Evolutionary conservation across 2,329 filamentous ascomycete genomes (phyloP).

Genomic region (Neoarthrinium moseri): DNA sequence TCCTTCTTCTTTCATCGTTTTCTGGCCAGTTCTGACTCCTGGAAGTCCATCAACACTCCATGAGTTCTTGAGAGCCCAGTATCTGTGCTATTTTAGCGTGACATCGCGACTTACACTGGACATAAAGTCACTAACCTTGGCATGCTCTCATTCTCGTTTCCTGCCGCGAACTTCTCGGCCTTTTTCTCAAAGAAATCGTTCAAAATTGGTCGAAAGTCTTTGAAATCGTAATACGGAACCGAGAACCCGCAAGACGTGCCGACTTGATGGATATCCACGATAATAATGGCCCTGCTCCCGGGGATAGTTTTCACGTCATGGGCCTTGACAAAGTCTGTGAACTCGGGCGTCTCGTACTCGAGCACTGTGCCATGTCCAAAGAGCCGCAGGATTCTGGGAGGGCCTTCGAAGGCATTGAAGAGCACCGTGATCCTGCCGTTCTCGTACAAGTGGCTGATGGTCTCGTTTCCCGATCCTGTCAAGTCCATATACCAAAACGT

Average conservation of each 20-base stretch:
- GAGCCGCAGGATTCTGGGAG: slow-evolving; percentile 35
- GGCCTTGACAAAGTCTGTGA: slow-evolving; percentile 31
- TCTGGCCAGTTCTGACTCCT: slow-evolving; percentile 30
- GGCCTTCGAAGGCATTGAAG: slow-evolving; percentile 53
- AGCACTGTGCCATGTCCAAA: slow-evolving; percentile 36
- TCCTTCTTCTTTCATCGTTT: slow-evolving; percentile 25
- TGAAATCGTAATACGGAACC: slow-evolving; percentile 38
- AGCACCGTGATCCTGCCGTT: slow-evolving; percentile 74
- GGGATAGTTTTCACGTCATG: slow-evolving; percentile 25
- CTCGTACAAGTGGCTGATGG: slow-evolving; percentile 73
- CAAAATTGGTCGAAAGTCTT: slow-evolving; percentile 31
- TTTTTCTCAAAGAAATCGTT: slow-evolving; percentile 31
- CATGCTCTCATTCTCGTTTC: slow-evolving; percentile 34
- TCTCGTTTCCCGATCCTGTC: slow-evolving; percentile 74
- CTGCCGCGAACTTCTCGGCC: slow-evolving; percentile 26
- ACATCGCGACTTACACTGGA: neutral
- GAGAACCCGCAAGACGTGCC: slow-evolving; percentile 38
- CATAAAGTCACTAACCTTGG: slow-evolving; percentile 20
- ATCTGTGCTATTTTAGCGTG: slow-evolving; percentile 19
- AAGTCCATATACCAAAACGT: slow-evolving; percentile 64
- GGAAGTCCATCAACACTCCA: slow-evolving; percentile 39
- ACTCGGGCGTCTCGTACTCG: slow-evolving; percentile 29
- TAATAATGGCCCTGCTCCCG: slow-evolving; percentile 33
- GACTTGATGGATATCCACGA: slow-evolving; percentile 37
- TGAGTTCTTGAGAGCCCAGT: slow-evolving; percentile 39